Evolutionary conservation across 1,139 yeast genomes (phyloP), one percentile per base, ranked within the genome.

Genomic region (Dujonia santamariae): DNA sequence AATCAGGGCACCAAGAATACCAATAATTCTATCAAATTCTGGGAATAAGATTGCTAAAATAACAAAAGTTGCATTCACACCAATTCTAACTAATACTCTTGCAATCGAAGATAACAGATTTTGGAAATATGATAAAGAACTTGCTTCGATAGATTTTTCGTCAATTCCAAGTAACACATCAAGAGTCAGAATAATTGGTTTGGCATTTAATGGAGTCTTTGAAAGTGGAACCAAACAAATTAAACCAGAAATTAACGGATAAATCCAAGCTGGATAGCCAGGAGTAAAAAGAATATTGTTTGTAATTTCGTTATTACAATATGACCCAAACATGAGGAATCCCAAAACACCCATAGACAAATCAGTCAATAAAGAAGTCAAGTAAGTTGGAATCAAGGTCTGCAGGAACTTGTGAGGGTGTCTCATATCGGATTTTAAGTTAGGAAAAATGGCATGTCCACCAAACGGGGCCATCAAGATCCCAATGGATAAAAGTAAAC

Each of bases 141-240:
- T 11, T 11, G 34, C 22, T 7, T 31, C 18, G 6, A 25, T 3
- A 12, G 26, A 4, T 3, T 25, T 30, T 19, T 11, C 35, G 6
- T 47, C 48, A 8, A 55, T 48, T 2, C 53, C 49, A 9, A 64
- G 49, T 17, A 67, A 36, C 2, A 57, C 51, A 41, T 67, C 74
- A 37, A 69, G 54, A 1, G 94, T 82, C 4, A 92, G 74, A 15
- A 86, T 77, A 28, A 90, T 82, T 1, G 97, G 97, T 47, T 92
- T 78, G 7, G 94, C 88, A 48, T 82, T 85, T 32, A 90, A 67
- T 0, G 97, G 96, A 1, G 92, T 78, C 52, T 90, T 90, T 1
- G 96, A 88, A 28, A 88, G 58, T 1, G 97, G 97, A 19, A 90
- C 78, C 26, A 88, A 50, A 26, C 95, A 85, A 65, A 88, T 84